Base-by-base conservation (phyloP, 2,329 filamentous ascomycete species). In the Penicillium sp. region DNA sequence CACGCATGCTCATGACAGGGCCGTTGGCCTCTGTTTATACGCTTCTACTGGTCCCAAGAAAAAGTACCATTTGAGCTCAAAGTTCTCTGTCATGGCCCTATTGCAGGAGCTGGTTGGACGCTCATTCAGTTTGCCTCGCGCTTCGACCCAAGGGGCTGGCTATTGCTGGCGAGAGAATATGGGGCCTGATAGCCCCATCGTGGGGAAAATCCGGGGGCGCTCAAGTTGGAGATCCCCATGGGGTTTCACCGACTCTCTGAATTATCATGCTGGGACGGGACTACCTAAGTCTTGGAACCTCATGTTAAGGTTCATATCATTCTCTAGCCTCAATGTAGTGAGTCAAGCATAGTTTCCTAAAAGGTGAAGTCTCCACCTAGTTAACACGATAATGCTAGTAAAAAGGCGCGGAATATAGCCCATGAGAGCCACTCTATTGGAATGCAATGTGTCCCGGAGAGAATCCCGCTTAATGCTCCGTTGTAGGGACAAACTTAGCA, bases 171-270 rank as follows among this genome's bases (percentile, higher is more conserved):
- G 7, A 43, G 25, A 31, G 22, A 55, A 61, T 49, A 61, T 58
- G 59, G 59, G 52, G 59, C 59, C 25, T 12, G 17, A 1, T 20
- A 22, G 55, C 59, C 55, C 55, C 51, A 61, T 61, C 10, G 35
- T 55, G 58, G 54, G 48, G 55, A 58, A 39, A n/a, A n/a, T 22
- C 25, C 17, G 11, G 31, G 11, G 31, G 34, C 2, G 34, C 39
- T n/a, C n/a, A 55, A 61, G 39, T 43, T 17, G 59, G 49, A 55
- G 51, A 45, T 50, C 52, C 50, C 55, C 55, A 45, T 52, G 55
- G 59, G 47, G 41, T 38, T 55, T 58, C 12, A 20, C 50, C 55
- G 59, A 52, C 3, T 39, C 3, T 39, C 6, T 14, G 17, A 34
- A 17, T 37, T 3, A 17, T 6, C 11, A 2, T 12, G 1, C 20